Base-by-base conservation (phyloP, 2,329 filamentous ascomycete genomes). In the Cytospora mali region DNA sequence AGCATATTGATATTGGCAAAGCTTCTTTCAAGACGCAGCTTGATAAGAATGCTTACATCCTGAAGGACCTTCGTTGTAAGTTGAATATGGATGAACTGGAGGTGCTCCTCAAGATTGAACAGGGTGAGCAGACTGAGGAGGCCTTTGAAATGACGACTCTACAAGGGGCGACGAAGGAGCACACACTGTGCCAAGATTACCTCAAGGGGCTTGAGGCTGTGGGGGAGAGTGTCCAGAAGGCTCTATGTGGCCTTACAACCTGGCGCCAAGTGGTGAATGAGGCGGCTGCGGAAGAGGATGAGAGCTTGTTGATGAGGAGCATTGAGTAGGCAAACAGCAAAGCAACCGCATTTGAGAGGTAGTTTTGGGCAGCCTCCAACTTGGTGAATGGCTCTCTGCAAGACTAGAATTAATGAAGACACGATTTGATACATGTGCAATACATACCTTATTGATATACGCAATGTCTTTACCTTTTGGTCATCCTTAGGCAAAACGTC, bases 1-100 rank as follows among this genome's bases (percentile, higher is more conserved):
- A 59, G 61, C 57, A 62, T 9, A 14, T 59, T 11, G 61, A 62
- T 29, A 33, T 31, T 18, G 39, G 49, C 14, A 58, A 50, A 27
- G 61, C 55, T 13, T 51, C 57, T 10, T 21, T 49, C 23, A 62
- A 59, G 39, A 31, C 54, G 13, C 51, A 42, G 18, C 50, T 59
- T 13, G 61, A 62, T 55, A 58, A 62, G 48, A 46, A 33, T 42
- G 57, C 39, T 5, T n/a, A 60, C 39, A 60, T 60, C 2, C 50
- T 42, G 6, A 42, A 54, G 13, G 53, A 52, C 28, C 35, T 60
- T 25, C 58, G 58, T 25, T 28, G 29, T 21, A 60, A 60, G 25
- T 39, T 60, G 27, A 33, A 54, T 16, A 23, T 54, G 7, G 58
- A 39, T 6, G 42, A 49, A 14, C 23, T 35, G 51, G 53, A 48